A percentile compares a stretch with the other conserved stretches of the same genome.
These are phyloP conservation scores for Alternaria dauci DNA, from an alignment of 2,329 filamentous ascomycete species.

Conservation along the genomic window DNA sequence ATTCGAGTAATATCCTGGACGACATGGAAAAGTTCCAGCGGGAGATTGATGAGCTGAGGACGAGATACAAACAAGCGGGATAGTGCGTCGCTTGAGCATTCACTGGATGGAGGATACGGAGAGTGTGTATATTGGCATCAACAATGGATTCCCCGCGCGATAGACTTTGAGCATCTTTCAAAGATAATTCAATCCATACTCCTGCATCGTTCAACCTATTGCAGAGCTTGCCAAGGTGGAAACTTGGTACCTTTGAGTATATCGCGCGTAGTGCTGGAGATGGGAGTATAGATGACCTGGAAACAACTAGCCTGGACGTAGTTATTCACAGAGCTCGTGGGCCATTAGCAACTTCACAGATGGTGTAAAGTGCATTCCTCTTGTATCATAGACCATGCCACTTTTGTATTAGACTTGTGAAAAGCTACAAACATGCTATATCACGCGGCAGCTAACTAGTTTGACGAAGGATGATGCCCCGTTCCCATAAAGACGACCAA, in stretches of 20 bases:
- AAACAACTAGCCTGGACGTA: background rate
- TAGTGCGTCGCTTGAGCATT: background rate
- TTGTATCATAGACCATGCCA: slow-evolving; percentile 8
- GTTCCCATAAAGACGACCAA: slow-evolving; percentile 20
- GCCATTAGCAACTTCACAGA: background rate
- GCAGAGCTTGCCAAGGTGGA: background rate
- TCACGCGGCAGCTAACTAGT: slow-evolving; percentile 24
- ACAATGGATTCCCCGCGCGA: background rate
- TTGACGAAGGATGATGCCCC: slow-evolving; percentile 15
- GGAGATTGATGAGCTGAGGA: slow-evolving; percentile 50
- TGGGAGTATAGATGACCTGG: too few relatives aligned
- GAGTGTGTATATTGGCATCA: background rate
- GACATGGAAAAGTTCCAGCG: slow-evolving; percentile 52
- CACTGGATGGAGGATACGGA: background rate
- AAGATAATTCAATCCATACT: background rate
- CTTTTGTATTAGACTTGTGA: slow-evolving; percentile 26
- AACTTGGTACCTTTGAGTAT: too few relatives aligned
- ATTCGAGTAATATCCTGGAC: slow-evolving; percentile 44
- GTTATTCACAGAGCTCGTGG: background rate
- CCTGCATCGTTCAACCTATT: too few relatives aligned
- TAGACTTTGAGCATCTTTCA: background rate
- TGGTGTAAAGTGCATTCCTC: background rate
- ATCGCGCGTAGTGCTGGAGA: too few relatives aligned
- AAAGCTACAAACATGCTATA: slow-evolving; percentile 25
- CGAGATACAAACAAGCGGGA: slow-evolving; percentile 31